A percentile compares a stretch with the other conserved stretches of the same genome.
Evolutionary conservation across 1,284 basidiomycete genomes (phyloP).

Genomic region (Pseudozyma pruni): DNA sequence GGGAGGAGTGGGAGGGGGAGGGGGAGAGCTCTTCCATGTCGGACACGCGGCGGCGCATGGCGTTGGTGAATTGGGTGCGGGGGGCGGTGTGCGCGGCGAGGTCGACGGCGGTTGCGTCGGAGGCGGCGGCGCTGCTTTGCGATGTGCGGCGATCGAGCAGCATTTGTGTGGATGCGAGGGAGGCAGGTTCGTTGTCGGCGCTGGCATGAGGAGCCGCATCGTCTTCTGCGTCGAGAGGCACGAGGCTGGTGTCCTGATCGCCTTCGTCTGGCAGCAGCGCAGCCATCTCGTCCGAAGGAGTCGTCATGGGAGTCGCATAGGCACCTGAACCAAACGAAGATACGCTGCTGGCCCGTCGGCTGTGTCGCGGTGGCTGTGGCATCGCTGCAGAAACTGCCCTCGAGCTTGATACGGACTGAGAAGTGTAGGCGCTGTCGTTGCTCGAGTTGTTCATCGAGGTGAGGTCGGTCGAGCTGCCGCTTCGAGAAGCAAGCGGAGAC

Average conservation of each 20-base stretch:
- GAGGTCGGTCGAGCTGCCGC: constrained; percentile 30
- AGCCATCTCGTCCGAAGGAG: constrained; percentile 51
- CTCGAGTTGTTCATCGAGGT: constrained; percentile 12
- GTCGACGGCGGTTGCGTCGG: constrained; percentile 41
- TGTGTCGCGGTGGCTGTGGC: constrained; percentile 30
- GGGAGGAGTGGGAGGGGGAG: constrained; percentile 28
- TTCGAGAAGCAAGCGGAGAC: constrained; percentile 40
- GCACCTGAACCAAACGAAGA: constrained; percentile 50
- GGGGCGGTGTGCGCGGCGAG: constrained; percentile 27
- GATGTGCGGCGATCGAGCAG: constrained; percentile 19
- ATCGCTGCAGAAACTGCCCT: constrained; percentile 15
- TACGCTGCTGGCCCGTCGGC: constrained; percentile 43
- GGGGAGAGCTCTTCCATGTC: constrained; percentile 46
- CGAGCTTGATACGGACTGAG: constrained; percentile 14
- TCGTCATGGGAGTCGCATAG: constrained; percentile 50
- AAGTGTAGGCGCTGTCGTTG: constrained; percentile 1
- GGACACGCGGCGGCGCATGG: constrained; percentile 19
- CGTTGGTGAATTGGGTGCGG: constrained; percentile 8
- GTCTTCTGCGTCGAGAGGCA: constrained; percentile 27
- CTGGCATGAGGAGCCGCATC: constrained; percentile 2
- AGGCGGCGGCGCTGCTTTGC: constrained; percentile 37
- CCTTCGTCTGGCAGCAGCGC: constrained; percentile 40
- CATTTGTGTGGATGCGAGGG: constrained; percentile 5
- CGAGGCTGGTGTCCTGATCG: constrained; percentile 24
- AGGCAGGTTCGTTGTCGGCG: not conserved